A percentile compares a stretch with the other conserved stretches of the same genome.
Evolutionary conservation across 2,329 filamentous ascomycete species (phyloP).

Genomic region (Penicillium fuscoglaucum): DNA sequence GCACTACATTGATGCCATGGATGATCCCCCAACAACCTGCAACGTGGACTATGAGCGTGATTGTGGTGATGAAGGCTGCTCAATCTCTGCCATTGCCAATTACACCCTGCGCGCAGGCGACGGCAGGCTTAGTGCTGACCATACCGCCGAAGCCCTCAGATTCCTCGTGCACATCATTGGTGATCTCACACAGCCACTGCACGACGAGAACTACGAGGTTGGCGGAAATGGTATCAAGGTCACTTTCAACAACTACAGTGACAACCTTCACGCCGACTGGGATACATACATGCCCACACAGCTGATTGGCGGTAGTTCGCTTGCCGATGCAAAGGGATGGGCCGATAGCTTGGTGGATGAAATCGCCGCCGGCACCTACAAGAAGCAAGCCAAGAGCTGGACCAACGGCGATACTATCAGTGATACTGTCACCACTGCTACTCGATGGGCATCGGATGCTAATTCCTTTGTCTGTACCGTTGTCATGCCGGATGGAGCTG

Average conservation of each 20-base stretch:
- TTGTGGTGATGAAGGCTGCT: conserved; percentile 52
- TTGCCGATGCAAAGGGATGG: conserved; percentile 29
- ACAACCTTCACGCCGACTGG: conserved; percentile 74
- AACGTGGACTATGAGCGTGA: conserved; percentile 54
- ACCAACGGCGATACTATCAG: conserved; percentile 57
- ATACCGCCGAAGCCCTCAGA: conserved; percentile 48
- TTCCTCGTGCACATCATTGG: conserved; percentile 59
- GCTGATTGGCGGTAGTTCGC: conserved; percentile 56
- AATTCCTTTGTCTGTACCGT: conserved; percentile 66
- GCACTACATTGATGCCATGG: conserved; percentile 56
- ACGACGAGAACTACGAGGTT: conserved; percentile 58
- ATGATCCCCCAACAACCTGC: conserved; percentile 50
- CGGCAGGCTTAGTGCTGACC: conserved; percentile 32
- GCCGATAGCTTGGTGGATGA: conserved; percentile 24
- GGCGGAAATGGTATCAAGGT: conserved; percentile 71
- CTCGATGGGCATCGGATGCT: conserved; percentile 65
- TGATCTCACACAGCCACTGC: conserved; percentile 73
- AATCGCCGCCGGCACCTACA: conserved; percentile 45
- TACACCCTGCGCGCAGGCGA: conserved; percentile 36
- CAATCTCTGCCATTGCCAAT: conserved; percentile 56
- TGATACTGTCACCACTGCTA: conserved; percentile 56
- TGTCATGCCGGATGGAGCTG: conserved; percentile 62
- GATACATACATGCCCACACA: conserved; percentile 69
- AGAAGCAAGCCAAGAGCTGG: conserved; percentile 55
- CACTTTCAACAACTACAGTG: conserved; percentile 55